Percentiles rank a stretch among this genome's conserved stretches.
Conservation (phyloP, 1,139 yeast species). For the Diutina scorzettiae region DNA sequence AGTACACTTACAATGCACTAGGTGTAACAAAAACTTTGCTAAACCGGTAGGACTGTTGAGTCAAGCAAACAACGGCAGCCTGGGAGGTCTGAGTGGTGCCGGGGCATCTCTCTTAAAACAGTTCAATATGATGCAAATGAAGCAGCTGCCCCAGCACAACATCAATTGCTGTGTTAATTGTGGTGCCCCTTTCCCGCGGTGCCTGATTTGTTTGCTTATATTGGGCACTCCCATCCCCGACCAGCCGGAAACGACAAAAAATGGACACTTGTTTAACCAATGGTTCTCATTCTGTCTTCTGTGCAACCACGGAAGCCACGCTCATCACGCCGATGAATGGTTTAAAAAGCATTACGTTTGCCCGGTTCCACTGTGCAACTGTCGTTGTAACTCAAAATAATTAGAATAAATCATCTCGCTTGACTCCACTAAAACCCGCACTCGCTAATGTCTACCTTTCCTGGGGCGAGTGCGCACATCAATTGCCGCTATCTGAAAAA, state of each 20-base stretch:
- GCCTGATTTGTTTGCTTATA: slow-evolving; percentile 78
- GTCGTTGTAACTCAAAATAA: slow-evolving; percentile 53
- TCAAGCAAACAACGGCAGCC: not conserved
- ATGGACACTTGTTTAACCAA: slow-evolving; percentile 8
- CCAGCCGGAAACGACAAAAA: slow-evolving; percentile 34
- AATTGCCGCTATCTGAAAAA: not conserved
- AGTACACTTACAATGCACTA: slow-evolving; percentile 64
- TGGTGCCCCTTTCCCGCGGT: slow-evolving; percentile 81
- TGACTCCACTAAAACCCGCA: too few species aligned
- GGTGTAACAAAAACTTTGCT: slow-evolving; percentile 61
- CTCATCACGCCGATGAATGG: slow-evolving; percentile 95
- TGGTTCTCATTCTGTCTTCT: slow-evolving; percentile 86
- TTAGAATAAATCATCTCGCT: not conserved
- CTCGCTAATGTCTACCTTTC: too few species aligned
- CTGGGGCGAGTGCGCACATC: not conserved
- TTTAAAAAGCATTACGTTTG: slow-evolving; percentile 77
- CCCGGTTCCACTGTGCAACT: slow-evolving; percentile 89
- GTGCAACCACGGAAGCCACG: slow-evolving; percentile 91
- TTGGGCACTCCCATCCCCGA: slow-evolving; percentile 61
- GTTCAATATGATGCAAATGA: slow-evolving; percentile 21
- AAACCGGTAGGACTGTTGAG: slow-evolving; percentile 4
- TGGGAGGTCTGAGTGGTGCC: slow-evolving; percentile 7
- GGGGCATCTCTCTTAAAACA: slow-evolving; percentile 21
- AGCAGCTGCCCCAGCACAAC: slow-evolving; percentile 12
- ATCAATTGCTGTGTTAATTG: slow-evolving; percentile 65